Evolutionary conservation across 208 protist species (phyloP), one percentile per base, ranked within the genome.

Genomic region (Herpetomonas tarakana): DNA sequence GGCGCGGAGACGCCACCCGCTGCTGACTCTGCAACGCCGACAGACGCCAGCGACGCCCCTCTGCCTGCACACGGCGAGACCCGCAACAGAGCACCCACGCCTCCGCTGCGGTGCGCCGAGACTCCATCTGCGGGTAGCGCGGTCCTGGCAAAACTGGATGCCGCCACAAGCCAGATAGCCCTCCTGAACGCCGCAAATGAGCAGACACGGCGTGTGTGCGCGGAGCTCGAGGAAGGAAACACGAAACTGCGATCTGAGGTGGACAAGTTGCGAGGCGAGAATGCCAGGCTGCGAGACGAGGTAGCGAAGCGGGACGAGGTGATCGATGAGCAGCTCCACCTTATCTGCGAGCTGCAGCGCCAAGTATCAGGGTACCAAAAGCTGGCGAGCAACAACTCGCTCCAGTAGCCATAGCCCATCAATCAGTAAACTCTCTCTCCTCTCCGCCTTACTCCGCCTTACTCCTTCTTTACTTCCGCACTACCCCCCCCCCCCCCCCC

Each of bases 101-200:
- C n/a, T n/a, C n/a, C n/a, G n/a, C n/a, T n/a, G n/a, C n/a, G n/a
- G n/a, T n/a, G n/a, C n/a, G n/a, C n/a, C n/a, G n/a, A n/a, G n/a
- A n/a, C n/a, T n/a, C n/a, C n/a, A n/a, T n/a, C n/a, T n/a, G n/a
- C n/a, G n/a, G n/a, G n/a, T n/a, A n/a, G n/a, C n/a, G n/a, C n/a
- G n/a, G n/a, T n/a, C n/a, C n/a, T n/a, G 38, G 58, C 66, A 18
- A 64, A 78, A 21, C 71, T 86, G 49, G 63, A 68, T 16, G 69
- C 74, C 0, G 76, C 83, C 0, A 77, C 70, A n/a, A 68, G 68
- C 21, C 87, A 94, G 47, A 90, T 94, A 19, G 46, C 49, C 28
- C 68, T 94, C n/a, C 58, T 87, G 7, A 83, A 82, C 56, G 52
- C 61, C 9, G 68, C 67, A 19, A 91, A 69, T 56, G 46, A 80